Base-by-base conservation (phyloP, 1,284 basidiomycete genomes). In the Calocybe gambosa region DNA sequence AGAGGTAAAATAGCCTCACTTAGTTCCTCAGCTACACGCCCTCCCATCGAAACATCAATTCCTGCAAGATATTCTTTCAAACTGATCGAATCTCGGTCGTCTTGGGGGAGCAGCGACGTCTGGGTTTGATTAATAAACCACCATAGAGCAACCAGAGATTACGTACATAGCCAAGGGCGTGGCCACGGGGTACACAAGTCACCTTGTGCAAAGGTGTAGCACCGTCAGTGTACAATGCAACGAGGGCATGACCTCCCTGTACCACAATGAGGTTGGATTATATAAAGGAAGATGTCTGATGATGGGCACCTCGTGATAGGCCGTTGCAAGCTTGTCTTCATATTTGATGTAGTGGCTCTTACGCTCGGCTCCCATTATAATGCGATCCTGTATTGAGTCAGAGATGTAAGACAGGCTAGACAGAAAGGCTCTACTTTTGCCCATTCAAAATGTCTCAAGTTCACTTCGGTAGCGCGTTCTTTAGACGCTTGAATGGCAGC, bases 121-220 rank as follows among this genome's bases (percentile, higher is more conserved):
- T 90, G 39, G 21, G 20, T 46, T 57, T 50, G 50, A 38, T 50
- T 40, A 45, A 39, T 26, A 26, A 8, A 34, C 26, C 28, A 40
- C 43, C 42, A 45, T 43, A 46, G 39, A 40, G 33, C 43, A 42
- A 48, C 42, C 37, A 39, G 15, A 28, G 20, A 7, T 13, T n/a
- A 76, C 84, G 56, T 67, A 89, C 88, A 57, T 93, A 72, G 53
- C 94, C 94, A 28, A 96, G 76, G 15, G 92, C 87, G 58, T 93
- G 90, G 25, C 93, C 93, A 57, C 94, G 85, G 41, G 93, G 93
- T 51, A 97, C 81, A 65, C 93, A 94, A 15, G 93, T 97, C 20
- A 95, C 93, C 71, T 94, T 96, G 66, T 97, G 93, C 53, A 97
- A 67, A 23, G 93, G 93, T 78, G 93, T 91, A 21, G 93, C 91